These are phyloP conservation scores for Diaporthe citrichinensis DNA, from an alignment of 2,329 filamentous ascomycete species.

Conservation along the genomic window DNA sequence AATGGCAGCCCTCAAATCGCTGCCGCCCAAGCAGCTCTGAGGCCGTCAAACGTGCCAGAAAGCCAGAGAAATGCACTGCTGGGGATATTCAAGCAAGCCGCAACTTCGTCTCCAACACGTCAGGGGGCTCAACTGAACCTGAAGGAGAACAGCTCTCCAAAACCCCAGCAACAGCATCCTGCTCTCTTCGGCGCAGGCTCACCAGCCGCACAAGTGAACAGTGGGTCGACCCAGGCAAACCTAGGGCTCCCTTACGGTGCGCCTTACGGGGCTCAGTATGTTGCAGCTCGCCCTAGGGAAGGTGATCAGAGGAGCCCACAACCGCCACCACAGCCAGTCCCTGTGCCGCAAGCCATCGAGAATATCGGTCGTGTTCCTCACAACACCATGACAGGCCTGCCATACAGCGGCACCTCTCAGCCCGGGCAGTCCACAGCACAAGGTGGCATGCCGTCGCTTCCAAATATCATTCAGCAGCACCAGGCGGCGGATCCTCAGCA, in stretches of 20 bases:
- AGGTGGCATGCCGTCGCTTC: constrained; percentile 48
- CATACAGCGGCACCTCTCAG: constrained; percentile 27
- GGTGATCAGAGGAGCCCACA: neutral
- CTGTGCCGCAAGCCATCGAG: neutral
- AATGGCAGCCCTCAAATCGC: constrained; percentile 29
- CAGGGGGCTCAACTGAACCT: constrained; percentile 21
- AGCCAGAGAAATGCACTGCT: constrained; percentile 65
- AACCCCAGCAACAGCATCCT: constrained; percentile 29
- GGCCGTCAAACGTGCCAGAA: constrained; percentile 48
- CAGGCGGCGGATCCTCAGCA: constrained; percentile 58
- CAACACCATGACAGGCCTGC: neutral
- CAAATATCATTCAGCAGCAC: constrained; percentile 50
- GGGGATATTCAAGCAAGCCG: constrained; percentile 67
- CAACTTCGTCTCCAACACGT: constrained; percentile 44
- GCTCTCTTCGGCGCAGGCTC: constrained; percentile 45
- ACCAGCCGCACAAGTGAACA: constrained; percentile 48
- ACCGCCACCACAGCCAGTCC: neutral
- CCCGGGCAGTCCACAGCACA: constrained; percentile 47
- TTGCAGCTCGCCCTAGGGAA: constrained; percentile 29
- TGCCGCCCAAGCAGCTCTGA: constrained; percentile 30
- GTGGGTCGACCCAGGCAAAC: constrained; percentile 52
- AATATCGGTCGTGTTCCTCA: neutral
- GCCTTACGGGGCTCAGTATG: constrained; percentile 34
- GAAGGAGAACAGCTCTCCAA: constrained; percentile 35
- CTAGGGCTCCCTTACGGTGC: constrained; percentile 38